A percentile compares a stretch with the other conserved stretches of the same genome.
Evolutionary conservation across 768 basidiomycete genomes (phyloP).

Genomic region (Sutorius australiensis): DNA sequence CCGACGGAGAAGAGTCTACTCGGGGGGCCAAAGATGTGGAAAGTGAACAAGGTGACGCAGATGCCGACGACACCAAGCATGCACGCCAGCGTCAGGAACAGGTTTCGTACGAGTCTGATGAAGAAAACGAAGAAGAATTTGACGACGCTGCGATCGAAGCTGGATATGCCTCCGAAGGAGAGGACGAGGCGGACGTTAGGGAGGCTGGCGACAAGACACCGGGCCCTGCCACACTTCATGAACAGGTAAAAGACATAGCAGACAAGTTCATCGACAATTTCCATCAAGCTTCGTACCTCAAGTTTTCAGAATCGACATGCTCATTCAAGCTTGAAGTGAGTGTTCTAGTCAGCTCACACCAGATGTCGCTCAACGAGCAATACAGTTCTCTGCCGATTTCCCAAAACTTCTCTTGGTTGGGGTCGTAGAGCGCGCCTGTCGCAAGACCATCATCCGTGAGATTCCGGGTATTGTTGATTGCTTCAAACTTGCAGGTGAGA

Average conservation of each 20-base stretch:
- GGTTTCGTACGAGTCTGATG: conserved; percentile 65
- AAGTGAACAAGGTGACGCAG: conserved; percentile 79
- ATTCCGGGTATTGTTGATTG: conserved; percentile 87
- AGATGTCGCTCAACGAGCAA: neutral
- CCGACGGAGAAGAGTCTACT: conserved; percentile 44
- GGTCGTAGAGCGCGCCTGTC: conserved; percentile 84
- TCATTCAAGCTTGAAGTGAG: conserved; percentile 82
- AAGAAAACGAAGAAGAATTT: conserved; percentile 44
- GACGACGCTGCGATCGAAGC: conserved; percentile 61
- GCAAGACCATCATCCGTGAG: conserved; percentile 81
- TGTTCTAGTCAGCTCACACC: conserved; percentile 3
- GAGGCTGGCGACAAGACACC: conserved; percentile 20
- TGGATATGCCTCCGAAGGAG: conserved; percentile 49
- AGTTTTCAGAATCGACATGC: conserved; percentile 62
- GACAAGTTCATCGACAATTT: conserved; percentile 55
- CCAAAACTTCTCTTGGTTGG: conserved; percentile 94
- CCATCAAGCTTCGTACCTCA: conserved; percentile 66
- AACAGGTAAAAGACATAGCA: conserved; percentile 42
- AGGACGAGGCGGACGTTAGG: conserved; percentile 35
- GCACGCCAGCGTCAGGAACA: conserved; percentile 68
- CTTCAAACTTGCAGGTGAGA: conserved; percentile 57
- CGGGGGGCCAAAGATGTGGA: conserved; percentile 56
- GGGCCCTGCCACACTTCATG: conserved; percentile 33
- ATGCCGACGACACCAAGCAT: conserved; percentile 76
- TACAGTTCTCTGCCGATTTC: conserved; percentile 81